Base-by-base conservation (phyloP, 257 asterid genomes). In the Lycium barbarum region DNA sequence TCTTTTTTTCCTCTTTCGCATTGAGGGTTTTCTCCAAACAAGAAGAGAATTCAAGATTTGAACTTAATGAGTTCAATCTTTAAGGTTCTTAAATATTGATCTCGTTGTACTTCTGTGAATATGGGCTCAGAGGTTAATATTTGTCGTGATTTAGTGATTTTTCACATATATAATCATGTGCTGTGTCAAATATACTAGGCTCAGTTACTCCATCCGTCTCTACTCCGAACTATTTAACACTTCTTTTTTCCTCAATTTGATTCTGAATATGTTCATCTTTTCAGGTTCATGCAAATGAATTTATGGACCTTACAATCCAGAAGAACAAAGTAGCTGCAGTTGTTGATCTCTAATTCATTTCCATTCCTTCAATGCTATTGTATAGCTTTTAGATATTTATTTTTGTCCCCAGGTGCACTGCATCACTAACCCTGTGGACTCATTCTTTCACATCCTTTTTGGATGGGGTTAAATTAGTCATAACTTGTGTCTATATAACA, bases 321-420 rank as follows among this genome's bases (percentile, higher is more conserved):
- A 78, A 53, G 82, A 53, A 45, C 58, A 72, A 45, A 72, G 80
- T 33, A 78, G 82, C 6, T 53, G 33, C 33, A 53, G n/a, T 78
- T 51, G 14, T 78, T 78, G 15, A 13, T 78, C 66, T 14, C 66
- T 7, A 0, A 26, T 53, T 78, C 66, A 26, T 53, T 15, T 53
- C 65, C 82, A 78, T 78, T 53, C 20, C 66, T 35, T 78, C 82
- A 78, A 53, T 78, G 82, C 14, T 14, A 9, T 53, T 78, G 65
- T 53, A 78, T 78, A 78, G 82, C 13, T 53, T 78, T 78, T 53
- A 26, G 15, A 33, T 15, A 40, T 40, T 49, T 70, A 17, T 70
- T 40, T 40, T 70, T 17, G 15, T 45, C 33, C 15, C 17, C 70
- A 59, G 66, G 66, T 59, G 66, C 7, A 18, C 66, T 59, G 47